Evolutionary conservation across 78 protist species (phyloP).

Genomic region (Capsaspora owczarzaki): DNA sequence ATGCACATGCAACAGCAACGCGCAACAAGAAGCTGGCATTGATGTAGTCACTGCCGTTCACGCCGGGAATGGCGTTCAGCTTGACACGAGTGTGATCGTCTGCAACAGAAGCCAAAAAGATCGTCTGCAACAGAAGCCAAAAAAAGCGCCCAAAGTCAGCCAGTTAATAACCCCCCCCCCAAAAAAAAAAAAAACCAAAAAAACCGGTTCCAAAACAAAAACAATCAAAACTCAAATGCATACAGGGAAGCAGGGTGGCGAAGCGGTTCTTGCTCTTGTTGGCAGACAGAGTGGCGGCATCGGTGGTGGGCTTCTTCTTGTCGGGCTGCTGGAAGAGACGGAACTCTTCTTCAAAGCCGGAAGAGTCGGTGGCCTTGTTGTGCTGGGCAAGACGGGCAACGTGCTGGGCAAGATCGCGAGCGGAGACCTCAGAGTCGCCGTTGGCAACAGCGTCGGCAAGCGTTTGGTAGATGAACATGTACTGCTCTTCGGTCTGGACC

Average conservation of each 20-base stretch:
- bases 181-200: too few relatives aligned
- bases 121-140: too few relatives aligned
- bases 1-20: too few relatives aligned
- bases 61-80: not conserved
- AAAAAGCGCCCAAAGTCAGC: not conserved
- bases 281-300: not conserved
- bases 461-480: slow-evolving; percentile 7
- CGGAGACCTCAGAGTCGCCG: not conserved
- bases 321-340: not conserved
- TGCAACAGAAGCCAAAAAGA: too few relatives aligned
- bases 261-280: slow-evolving; percentile 1
- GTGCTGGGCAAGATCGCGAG: not conserved
- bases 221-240: not conserved
- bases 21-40: slow-evolving; percentile 36
- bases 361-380: not conserved
- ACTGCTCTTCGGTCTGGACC: slow-evolving; percentile 32
- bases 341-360: not conserved
- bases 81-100: not conserved
- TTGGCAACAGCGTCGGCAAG: not conserved
- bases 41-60: slow-evolving; percentile 24
- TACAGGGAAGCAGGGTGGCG: not conserved
- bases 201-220: too few relatives aligned
- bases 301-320: not conserved
- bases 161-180: not conserved
- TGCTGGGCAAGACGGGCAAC: not conserved